Evolutionary conservation across 176 grass and related monocot species (phyloP).

Genomic region (Phragmites australis): DNA sequence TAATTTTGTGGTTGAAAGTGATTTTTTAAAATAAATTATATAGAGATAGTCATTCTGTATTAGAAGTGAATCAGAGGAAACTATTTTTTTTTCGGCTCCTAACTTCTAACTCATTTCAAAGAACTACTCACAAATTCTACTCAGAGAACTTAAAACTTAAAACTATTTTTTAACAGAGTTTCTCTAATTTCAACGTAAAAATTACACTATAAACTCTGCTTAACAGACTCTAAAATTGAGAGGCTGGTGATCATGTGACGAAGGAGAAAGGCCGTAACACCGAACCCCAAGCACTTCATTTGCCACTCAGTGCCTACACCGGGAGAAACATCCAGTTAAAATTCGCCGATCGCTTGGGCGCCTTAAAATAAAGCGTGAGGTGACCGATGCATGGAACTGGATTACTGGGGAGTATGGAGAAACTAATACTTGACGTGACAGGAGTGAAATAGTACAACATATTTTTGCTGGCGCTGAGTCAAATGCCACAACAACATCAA

Average conservation of each 20-base stretch:
- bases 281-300: not conserved
- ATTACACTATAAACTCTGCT: too few species aligned
- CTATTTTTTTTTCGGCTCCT: too few species aligned
- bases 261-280: not conserved
- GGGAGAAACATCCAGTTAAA: not conserved
- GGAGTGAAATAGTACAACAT: slow-evolving; percentile 1
- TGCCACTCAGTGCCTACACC: not conserved
- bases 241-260: not conserved
- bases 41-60: too few species aligned
- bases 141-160: too few species aligned
- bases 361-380: not conserved
- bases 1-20: too few species aligned
- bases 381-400: not conserved
- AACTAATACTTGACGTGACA: slow-evolving; percentile 1
- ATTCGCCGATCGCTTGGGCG: not conserved
- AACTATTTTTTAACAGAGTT: too few species aligned
- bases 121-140: too few species aligned
- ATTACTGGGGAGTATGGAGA: not conserved
- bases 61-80: too few species aligned
- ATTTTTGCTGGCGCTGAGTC: slow-evolving; percentile 14
- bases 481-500: slow-evolving; percentile 17
- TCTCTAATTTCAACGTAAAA: too few species aligned
- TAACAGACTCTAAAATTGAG: not conserved
- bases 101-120: too few species aligned
- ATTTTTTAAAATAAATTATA: too few species aligned